Evolutionary conservation across 2,329 filamentous ascomycete genomes (phyloP), one percentile per base, ranked within the genome.

Genomic region (Neonectria ditissima): DNA sequence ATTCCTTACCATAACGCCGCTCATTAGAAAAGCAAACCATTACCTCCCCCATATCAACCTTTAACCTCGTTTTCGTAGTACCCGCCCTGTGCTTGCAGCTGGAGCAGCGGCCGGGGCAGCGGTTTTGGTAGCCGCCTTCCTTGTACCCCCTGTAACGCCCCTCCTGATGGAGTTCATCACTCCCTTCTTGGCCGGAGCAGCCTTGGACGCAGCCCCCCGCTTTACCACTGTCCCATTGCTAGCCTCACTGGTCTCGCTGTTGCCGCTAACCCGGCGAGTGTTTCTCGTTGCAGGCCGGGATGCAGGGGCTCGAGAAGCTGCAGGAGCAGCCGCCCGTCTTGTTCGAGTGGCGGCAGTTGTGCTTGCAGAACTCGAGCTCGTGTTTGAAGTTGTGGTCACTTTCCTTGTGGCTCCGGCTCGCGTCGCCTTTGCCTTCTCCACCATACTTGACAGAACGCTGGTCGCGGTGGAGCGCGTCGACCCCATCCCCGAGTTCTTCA

Each of bases 151-250:
- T 16, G 82, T 77, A 22, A 84, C 81, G 1, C 83, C 82, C 72
- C 86, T 86, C 59, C 82, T 86, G 48, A 87, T 83, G 20, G 85
- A 84, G 48, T 81, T 80, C 79, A 86, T 85, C 4, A 86, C 82
- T 1, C 84, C 84, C 73, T 83, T 85, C 75, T 86, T 89, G 1
- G 75, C 62, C 3, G 79, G 65, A 2, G 82, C 76, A 20, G 77
- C 68, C 62, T 76, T 80, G 6, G 78, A 71, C 28, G 80, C 73
- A 13, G 76, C 76, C 3, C 80, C 78, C 75, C 87, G 90, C 76
- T 85, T 86, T 45, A 91, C 82, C 22, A 91, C 87, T 0, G 90
- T 92, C 8, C 87, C 85, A 14, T 85, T 86, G 76, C 89, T 92
- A 5, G 80, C 83, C 59, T 90, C 87, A 69, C 89, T 91, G 16